Conservation (phyloP, 352 stramenopile species). For the Pythium graminicola region DNA sequence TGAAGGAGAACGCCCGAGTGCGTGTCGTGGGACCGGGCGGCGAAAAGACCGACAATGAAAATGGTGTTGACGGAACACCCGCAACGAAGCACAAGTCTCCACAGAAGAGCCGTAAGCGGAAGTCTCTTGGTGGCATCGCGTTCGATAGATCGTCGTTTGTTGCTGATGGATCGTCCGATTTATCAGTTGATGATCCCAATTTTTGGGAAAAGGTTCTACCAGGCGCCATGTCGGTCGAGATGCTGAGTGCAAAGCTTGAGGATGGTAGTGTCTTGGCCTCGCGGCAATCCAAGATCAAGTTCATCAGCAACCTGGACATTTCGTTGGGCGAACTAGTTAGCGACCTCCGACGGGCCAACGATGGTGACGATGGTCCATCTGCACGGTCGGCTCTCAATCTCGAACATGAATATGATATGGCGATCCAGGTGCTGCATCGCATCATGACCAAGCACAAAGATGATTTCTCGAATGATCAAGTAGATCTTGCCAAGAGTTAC, state of each 20-base stretch:
- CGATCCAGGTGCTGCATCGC: conserved; percentile 74
- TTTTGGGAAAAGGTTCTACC: conserved; percentile 94
- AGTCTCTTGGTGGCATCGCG: conserved; percentile 72
- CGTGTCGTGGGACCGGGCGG: conserved; percentile 42
- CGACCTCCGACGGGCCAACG: conserved; percentile 42
- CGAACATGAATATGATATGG: conserved; percentile 82
- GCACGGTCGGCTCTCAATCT: conserved; percentile 44
- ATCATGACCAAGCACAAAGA: conserved; percentile 71
- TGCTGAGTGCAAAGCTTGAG: conserved; percentile 83
- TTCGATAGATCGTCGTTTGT: conserved; percentile 89
- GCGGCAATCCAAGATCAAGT: conserved; percentile 82
- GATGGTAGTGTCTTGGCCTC: conserved; percentile 75
- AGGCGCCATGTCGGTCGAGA: conserved; percentile 78
- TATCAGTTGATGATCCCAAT: conserved; percentile 94
- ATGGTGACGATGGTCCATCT: conserved; percentile 29
- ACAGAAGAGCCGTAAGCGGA: conserved; percentile 49
- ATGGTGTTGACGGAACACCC: conserved; percentile 15
- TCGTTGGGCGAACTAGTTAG: conserved; percentile 59
- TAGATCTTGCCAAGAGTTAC: conserved; percentile 73
- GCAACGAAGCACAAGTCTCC: conserved; percentile 33
- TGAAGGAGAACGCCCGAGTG: conserved; percentile 82
- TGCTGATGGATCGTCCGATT: conserved; percentile 85
- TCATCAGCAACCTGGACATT: conserved; percentile 84
- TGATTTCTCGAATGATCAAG: conserved; percentile 77
- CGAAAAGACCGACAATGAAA: conserved; percentile 31